Evolutionary conservation across 2,329 filamentous ascomycete genomes (phyloP).

Genomic region (Trichocomaceae sp.): DNA sequence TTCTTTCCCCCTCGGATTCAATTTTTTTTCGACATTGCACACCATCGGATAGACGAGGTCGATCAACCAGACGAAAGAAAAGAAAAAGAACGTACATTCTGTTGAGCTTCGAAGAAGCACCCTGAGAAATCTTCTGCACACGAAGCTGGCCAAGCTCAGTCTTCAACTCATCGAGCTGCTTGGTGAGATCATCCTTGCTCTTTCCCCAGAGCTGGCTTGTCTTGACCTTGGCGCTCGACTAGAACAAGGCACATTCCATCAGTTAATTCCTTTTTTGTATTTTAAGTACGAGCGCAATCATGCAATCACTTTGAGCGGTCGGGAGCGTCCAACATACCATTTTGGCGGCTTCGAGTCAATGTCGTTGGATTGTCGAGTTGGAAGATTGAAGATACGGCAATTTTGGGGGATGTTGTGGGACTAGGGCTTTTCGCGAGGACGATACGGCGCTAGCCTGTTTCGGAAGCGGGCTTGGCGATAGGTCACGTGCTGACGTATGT

Average conservation of each 20-base stretch:
- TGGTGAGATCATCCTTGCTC: constrained; percentile 96
- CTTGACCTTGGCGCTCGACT: constrained; percentile 76
- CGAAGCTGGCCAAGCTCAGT: constrained; percentile 91
- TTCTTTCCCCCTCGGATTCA: constrained; percentile 7
- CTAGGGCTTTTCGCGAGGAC: constrained; percentile 36
- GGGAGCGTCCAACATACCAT: constrained; percentile 33
- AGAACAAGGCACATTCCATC: constrained; percentile 18
- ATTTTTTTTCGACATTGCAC: constrained; percentile 9
- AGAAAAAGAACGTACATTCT: constrained; percentile 68
- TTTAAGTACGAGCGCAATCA: too few relatives aligned
- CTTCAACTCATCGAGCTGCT: constrained; percentile 94
- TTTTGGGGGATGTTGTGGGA: constrained; percentile 38
- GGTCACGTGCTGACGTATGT: constrained; percentile 7
- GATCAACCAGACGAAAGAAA: not conserved
- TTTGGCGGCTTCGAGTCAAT: constrained; percentile 35
- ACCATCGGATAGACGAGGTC: constrained; percentile 4
- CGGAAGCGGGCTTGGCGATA: not conserved
- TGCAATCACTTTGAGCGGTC: not conserved
- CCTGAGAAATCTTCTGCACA: constrained; percentile 94
- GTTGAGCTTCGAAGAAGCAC: constrained; percentile 90
- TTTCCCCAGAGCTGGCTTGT: constrained; percentile 95
- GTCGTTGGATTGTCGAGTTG: constrained; percentile 43
- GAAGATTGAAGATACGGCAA: constrained; percentile 37
- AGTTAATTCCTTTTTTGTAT: too few relatives aligned
- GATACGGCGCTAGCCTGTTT: constrained; percentile 6